Conservation (phyloP, 2,329 filamentous ascomycete genomes). For the Zymoseptoria brevis region DNA sequence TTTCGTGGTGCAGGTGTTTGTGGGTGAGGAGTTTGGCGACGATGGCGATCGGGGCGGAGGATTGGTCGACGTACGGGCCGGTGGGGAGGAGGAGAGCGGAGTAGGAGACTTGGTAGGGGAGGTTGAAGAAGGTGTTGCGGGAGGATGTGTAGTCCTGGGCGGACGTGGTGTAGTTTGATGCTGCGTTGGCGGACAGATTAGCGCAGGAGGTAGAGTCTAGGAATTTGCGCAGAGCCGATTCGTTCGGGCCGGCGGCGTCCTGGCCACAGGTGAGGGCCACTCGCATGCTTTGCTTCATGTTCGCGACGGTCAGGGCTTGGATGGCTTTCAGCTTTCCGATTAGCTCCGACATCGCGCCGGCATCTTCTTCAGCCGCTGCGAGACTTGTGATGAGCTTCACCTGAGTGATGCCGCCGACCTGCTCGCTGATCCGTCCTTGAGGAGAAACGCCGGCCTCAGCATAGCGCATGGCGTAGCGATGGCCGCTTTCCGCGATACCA, state of each 20-base stretch:
- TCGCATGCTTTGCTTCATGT: slow-evolving; percentile 52
- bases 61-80: slow-evolving; percentile 67
- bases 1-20: slow-evolving; percentile 94
- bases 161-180: slow-evolving; percentile 21
- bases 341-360: slow-evolving; percentile 55
- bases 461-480: slow-evolving; percentile 75
- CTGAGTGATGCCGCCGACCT: slow-evolving; percentile 84
- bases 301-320: slow-evolving; percentile 67
- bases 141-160: slow-evolving; percentile 14
- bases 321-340: slow-evolving; percentile 71
- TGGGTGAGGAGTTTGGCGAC: slow-evolving; percentile 89
- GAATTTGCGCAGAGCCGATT: slow-evolving; percentile 63
- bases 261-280: slow-evolving; percentile 77
- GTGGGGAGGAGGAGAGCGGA: slow-evolving; percentile 75
- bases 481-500: slow-evolving; percentile 81
- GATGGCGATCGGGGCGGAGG: slow-evolving; percentile 75
- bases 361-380: slow-evolving; percentile 65
- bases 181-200: slow-evolving; percentile 6
- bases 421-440: slow-evolving; percentile 66
- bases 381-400: slow-evolving; percentile 75
- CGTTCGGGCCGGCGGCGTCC: slow-evolving; percentile 63
- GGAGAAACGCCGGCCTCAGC: slow-evolving; percentile 72
- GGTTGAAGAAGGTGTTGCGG: slow-evolving; percentile 75
- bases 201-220: slow-evolving; percentile 37
- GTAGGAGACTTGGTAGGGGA: slow-evolving; percentile 97